phyloP scores from a whole-genome alignment of 2,329 filamentous ascomycete species.

The Xylogone sp. region DNA sequence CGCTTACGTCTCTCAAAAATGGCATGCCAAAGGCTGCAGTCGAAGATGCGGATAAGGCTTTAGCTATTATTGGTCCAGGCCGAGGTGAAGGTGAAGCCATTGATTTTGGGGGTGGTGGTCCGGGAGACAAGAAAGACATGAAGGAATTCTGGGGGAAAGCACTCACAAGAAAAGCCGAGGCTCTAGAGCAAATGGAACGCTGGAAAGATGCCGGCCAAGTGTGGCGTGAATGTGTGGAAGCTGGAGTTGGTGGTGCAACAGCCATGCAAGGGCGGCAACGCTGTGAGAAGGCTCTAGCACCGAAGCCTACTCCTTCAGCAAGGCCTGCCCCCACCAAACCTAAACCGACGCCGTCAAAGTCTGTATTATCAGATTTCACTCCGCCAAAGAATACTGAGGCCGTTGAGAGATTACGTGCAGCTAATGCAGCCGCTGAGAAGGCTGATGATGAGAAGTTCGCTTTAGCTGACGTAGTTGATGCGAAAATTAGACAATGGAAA shows the following conservation, averaged over 20 bases:
- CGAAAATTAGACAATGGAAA: constrained; percentile 74
- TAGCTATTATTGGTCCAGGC: constrained; percentile 73
- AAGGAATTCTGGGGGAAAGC: constrained; percentile 92
- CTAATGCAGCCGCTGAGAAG: constrained; percentile 79
- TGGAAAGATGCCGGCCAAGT: constrained; percentile 79
- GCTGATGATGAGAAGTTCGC: constrained; percentile 93
- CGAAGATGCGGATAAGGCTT: constrained; percentile 74
- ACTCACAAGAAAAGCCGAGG: constrained; percentile 90
- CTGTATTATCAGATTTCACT: constrained; percentile 35
- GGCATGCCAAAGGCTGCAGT: constrained; percentile 88
- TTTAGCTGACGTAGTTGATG: constrained; percentile 80
- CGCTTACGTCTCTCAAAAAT: constrained; percentile 84
- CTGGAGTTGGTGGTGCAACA: constrained; percentile 78
- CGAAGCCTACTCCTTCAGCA: constrained; percentile 52
- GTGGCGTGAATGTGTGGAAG: constrained; percentile 81
- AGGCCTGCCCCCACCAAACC: constrained; percentile 41
- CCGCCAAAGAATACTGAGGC: constrained; percentile 60
- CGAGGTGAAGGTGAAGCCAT: constrained; percentile 80
- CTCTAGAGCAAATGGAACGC: constrained; percentile 90
- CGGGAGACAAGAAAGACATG: constrained; percentile 74
- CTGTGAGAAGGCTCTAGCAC: constrained; percentile 81
- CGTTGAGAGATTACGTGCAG: constrained; percentile 75
- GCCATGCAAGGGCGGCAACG: constrained; percentile 83
- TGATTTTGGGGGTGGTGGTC: constrained; percentile 56
- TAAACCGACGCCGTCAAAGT: constrained; percentile 31